Base-by-base conservation (phyloP, 345 rosid species). In the Sapria himalayana region DNA sequence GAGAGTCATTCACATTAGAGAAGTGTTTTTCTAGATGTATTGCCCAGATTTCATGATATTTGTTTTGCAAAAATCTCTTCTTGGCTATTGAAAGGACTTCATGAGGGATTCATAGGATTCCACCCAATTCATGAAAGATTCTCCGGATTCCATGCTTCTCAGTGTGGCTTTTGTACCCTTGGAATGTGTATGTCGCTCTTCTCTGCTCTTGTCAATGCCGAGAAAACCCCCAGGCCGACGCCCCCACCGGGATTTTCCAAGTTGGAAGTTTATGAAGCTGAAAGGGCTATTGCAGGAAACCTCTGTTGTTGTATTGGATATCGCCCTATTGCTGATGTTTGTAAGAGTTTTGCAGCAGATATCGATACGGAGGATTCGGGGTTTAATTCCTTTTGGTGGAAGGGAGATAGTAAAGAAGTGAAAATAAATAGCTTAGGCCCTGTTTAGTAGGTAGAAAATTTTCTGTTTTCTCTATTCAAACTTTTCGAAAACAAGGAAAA, bases 291-390 rank as follows among this genome's bases (percentile, higher is more conserved):
- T 4, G 27, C 62, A 1, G 93, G 94, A 14, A 89, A 82, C 49
- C 85, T 89, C 48, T 89, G 98, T 63, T 63, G 93, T 16, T 89
- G 98, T 41, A 89, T 94, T 1, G 94, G 98, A 12, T 89, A 89
- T 51, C 82, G 93, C 29, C 72, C 98, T 14, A 74, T 89, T 39
- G 81, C 56, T 2, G 93, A 89, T 60, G 93, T 72, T 10, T 82
- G 94, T 54, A 89, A 89, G 63, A 82, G 84, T 60, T 89, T 82
- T 46, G 81, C 93, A 7, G 44, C 59, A 38, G 73, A 82, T 60
- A 76, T 78, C 14, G 93, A 89, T 56, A 68, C 82, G 31, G 98
- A 89, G 50, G 94, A 89, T 39, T 58, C 79, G 53, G 94, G 98
- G 27, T 51, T 76, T 4, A 89, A 78, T 29, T 66, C 78, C 4